phyloP scores from a whole-genome alignment of 371 early-diverging fungal species.

The Chytridium lagenaria region DNA sequence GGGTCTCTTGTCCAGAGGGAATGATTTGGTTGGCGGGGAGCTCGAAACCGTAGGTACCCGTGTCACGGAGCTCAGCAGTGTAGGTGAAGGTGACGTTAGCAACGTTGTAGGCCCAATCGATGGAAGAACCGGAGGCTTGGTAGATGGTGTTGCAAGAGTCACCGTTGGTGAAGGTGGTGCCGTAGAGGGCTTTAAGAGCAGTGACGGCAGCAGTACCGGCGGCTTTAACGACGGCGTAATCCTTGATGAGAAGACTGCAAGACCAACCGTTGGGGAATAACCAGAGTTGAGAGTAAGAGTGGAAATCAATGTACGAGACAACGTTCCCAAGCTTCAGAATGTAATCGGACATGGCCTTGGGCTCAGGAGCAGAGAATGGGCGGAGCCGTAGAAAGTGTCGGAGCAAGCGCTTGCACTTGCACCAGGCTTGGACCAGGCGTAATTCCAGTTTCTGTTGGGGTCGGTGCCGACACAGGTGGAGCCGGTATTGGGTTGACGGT shows the following conservation, averaged over 20 bases:
- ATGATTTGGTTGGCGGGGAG: slow-evolving; percentile 52
- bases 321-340: slow-evolving; percentile 9
- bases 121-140: slow-evolving; percentile 45
- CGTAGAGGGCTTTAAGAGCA: slow-evolving; percentile 31
- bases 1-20: slow-evolving; percentile 46
- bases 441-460: no score
- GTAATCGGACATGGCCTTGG: slow-evolving; percentile 47
- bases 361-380: not conserved
- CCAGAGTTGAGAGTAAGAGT: slow-evolving; percentile 40
- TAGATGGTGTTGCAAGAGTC: slow-evolving; percentile 42
- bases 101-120: slow-evolving; percentile 37
- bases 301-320: slow-evolving; percentile 57
- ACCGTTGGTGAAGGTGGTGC: slow-evolving; percentile 35
- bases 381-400: slow-evolving; percentile 33
- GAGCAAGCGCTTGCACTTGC: slow-evolving; percentile 27
- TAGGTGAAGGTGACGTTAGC: slow-evolving; percentile 34
- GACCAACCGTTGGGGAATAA: slow-evolving; percentile 39
- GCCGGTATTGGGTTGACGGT: no score
- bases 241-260: slow-evolving; percentile 31
- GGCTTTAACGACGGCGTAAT: slow-evolving; percentile 24
- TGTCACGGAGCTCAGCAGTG: slow-evolving; percentile 45
- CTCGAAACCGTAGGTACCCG: slow-evolving; percentile 40
- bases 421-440: slow-evolving; percentile 25
- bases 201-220: slow-evolving; percentile 27
- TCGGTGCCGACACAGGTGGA: no score